These are phyloP conservation scores for Entoloma clypeatum DNA, from an alignment of 1,284 basidiomycete species.

Conservation along the genomic window DNA sequence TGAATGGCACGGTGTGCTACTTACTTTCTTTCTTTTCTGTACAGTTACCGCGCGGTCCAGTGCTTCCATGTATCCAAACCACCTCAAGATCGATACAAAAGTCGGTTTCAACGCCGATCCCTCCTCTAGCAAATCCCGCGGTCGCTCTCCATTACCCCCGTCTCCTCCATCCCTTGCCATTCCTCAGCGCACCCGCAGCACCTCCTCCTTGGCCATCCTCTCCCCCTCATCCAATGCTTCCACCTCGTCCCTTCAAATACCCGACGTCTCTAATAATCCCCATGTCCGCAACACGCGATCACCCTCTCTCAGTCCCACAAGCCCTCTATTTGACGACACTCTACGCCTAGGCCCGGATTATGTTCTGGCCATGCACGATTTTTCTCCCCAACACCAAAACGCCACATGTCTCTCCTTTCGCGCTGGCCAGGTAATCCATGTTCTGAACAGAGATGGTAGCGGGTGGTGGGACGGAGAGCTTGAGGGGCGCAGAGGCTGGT, in stretches of 20 bases:
- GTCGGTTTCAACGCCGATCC: conserved; percentile 30
- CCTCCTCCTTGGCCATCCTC: conserved; percentile 51
- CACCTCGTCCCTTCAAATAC: conserved; percentile 45
- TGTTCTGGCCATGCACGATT: conserved; percentile 88
- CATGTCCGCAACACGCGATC: conserved; percentile 24
- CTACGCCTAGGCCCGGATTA: conserved; percentile 51
- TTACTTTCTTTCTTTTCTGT: background rate
- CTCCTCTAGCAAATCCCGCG: conserved; percentile 30
- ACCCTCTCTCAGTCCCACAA: conserved; percentile 34
- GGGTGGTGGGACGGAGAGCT: conserved; percentile 99
- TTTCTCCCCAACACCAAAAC: conserved; percentile 65
- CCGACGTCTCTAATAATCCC: conserved; percentile 19
- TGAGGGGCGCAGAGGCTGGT: conserved; percentile 89
- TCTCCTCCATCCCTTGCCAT: conserved; percentile 23
- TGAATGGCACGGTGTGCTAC: background rate
- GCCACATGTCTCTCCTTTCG: conserved; percentile 86
- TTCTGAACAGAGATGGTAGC: conserved; percentile 80
- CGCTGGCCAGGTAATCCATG: conserved; percentile 87
- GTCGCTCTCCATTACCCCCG: conserved; percentile 27
- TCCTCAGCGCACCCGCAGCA: conserved; percentile 38
- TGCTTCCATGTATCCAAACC: conserved; percentile 34
- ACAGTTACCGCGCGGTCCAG: conserved; percentile 9
- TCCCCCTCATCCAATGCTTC: conserved; percentile 49
- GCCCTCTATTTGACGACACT: conserved; percentile 41
- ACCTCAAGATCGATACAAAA: conserved; percentile 46